Evolutionary conservation across 352 stramenopile genomes (phyloP), one percentile per base, ranked within the genome.

Genomic region (Globisporangium cylindrosporum): DNA sequence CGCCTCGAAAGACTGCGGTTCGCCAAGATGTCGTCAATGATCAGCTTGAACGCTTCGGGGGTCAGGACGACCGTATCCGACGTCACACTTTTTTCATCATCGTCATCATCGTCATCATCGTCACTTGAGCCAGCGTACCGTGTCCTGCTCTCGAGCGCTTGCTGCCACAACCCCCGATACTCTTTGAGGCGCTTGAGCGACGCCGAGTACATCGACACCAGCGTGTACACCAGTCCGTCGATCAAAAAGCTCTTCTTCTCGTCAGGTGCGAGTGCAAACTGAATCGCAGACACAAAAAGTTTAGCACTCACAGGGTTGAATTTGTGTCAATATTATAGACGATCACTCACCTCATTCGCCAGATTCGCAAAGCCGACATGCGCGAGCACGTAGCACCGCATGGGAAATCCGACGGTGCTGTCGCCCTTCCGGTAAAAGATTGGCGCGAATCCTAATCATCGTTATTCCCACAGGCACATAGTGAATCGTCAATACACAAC

Each of bases 171-270:
- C 7, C 71, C 73, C 9, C 74, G 71, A 27, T 82, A 86, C 46
- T 85, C 75, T 29, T 77, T 85, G 8, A 70, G 46, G 24, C 77
- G 83, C 69, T 86, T 89, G 25, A 89, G 68, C 0, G 78, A 75
- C 3, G 84, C 59, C 2, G 73, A 72, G 38, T 90, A 81, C 15
- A 91, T 66, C 18, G 51, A 75, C 9, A 77, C 59, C 3, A 83
- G 69, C 5, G 70, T 85, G 66, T 81, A 84, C 71, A 91, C 75
- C 43, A 91, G 69, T 4, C 79, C 81, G 66, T 91, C 83, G n/a
- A 85, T 60, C 46, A 82, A 77, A 20, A 84, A 71, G 4, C 29
- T 25, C 38, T 83, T 89, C 27, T 76, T 65, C 1, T 69, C 70
- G 29, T 82, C 73, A 2, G 78, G 59, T 57, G 86, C 71, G 20